A percentile compares a stretch with the other conserved stretches of the same genome.
Evolutionary conservation across 2,329 filamentous ascomycete genomes (phyloP).

Genomic region (Akanthomyces uredinophilus): DNA sequence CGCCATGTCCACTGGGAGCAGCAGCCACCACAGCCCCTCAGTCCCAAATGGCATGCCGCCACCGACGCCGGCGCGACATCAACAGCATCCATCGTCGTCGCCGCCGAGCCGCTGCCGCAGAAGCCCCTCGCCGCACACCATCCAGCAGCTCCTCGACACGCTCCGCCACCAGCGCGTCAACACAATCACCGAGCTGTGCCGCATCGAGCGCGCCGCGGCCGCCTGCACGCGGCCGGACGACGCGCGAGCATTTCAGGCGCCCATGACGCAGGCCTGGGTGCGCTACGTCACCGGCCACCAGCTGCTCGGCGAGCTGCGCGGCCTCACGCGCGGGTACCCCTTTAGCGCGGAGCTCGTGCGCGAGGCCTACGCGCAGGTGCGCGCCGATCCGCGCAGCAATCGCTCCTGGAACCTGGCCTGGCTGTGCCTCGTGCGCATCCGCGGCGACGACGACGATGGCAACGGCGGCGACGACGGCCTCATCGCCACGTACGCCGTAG

Average conservation of each 20-base stretch:
- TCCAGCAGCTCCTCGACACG: constrained; percentile 53
- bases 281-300: constrained; percentile 68
- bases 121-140: neutral
- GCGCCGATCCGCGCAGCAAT: constrained; percentile 58
- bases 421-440: constrained; percentile 63
- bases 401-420: constrained; percentile 74
- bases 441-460: constrained; percentile 38
- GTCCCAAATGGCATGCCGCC: constrained; percentile 17
- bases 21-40: constrained; percentile 15
- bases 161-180: constrained; percentile 65
- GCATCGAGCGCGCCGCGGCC: constrained; percentile 63
- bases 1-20: constrained; percentile 14
- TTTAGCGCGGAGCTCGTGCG: constrained; percentile 60
- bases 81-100: too few species aligned
- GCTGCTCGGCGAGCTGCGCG: constrained; percentile 63
- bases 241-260: constrained; percentile 50
- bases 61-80: neutral
- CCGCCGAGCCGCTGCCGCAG: neutral
- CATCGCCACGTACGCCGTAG: constrained; percentile 54
- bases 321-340: constrained; percentile 61
- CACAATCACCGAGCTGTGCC: constrained; percentile 66
- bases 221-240: constrained; percentile 53
- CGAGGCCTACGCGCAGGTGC: constrained; percentile 60
- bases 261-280: constrained; percentile 67
- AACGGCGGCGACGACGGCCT: constrained; percentile 48